Base-by-base conservation (phyloP, 2,329 filamentous ascomycete genomes). In the Whalleya microplaca region DNA sequence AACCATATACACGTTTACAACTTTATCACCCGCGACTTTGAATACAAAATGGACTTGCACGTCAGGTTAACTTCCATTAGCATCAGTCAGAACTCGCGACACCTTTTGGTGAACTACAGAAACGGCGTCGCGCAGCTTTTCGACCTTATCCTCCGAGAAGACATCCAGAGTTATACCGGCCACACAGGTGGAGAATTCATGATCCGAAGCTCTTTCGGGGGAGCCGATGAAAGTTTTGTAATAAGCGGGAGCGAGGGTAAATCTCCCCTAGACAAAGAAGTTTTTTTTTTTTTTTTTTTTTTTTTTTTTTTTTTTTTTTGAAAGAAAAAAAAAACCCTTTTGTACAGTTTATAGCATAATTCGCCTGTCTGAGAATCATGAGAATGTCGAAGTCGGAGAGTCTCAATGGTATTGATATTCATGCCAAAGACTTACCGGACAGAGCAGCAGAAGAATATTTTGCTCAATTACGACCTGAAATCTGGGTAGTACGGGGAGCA, bases 191-290 rank as follows among this genome's bases (percentile, higher is more conserved):
- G 86, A 51, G 78, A 88, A 1, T 96, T 80, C 69, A 83, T 97
- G 53, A 96, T 99, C 56, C 84, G 94, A 48, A 90, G 88, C 66
- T 79, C 82, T 0, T 95, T 97, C 74, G 95, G 95, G 18, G 95
- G 95, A 29, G 93, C 94, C 1, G 88, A 91, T 56, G 92, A 97
- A 75, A 93, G 89, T 71, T 97, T 97, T 72, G 89, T 98, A 9
- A 81, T 96, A 23, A 94, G 91, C 67, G 95, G 95, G 10, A 96
- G 92, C 67, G 92, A 97, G 82, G 90, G 91, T 92, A 77, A 68
- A 79, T 66, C 32, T 41, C 21, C 23, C 37, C 21, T 12, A 46
- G 21, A n/a, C 23, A 16, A 32, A 29, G 19, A 20, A n/a, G n/a
- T n/a, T n/a, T n/a, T n/a, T n/a, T n/a, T n/a, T n/a, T n/a, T n/a